A percentile compares a stretch with the other conserved stretches of the same genome.
These are phyloP conservation scores for Borovskyia barvae DNA, from an alignment of 208 protist species.

Conservation along the genomic window DNA sequence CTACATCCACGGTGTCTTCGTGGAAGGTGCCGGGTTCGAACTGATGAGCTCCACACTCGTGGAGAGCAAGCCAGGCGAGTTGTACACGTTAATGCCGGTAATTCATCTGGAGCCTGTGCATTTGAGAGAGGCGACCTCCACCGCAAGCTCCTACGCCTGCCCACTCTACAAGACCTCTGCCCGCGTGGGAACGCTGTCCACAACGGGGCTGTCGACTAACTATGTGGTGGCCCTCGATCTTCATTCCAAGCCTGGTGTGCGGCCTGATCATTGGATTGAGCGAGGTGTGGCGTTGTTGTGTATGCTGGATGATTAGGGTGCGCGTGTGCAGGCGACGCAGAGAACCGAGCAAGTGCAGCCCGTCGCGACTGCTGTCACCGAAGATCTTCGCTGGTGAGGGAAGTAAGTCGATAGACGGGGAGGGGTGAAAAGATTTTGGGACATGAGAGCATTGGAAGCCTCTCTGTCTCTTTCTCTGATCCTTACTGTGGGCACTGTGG, in stretches of 20 bases:
- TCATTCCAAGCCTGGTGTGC: constrained; percentile 20
- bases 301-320: constrained; percentile 87
- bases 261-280: constrained; percentile 89
- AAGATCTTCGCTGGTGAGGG: too few relatives aligned
- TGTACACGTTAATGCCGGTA: constrained; percentile 86
- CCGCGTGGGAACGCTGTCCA: constrained; percentile 87
- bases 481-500: not conserved
- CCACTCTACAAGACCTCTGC: constrained; percentile 94
- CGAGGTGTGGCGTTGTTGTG: constrained; percentile 92
- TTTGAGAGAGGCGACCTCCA: constrained; percentile 23
- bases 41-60: constrained; percentile 32
- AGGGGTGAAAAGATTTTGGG: constrained; percentile 2
- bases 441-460: not conserved
- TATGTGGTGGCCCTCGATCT: constrained; percentile 90
- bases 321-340: too few relatives aligned
- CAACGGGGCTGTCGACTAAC: constrained; percentile 92
- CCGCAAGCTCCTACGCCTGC: constrained; percentile 67
- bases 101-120: constrained; percentile 90
- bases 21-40: constrained; percentile 89
- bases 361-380: too few relatives aligned
- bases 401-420: too few relatives aligned
- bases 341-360: too few relatives aligned
- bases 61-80: constrained; percentile 83
- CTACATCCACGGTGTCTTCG: constrained; percentile 91
- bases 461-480: not conserved